phyloP scores from a whole-genome alignment of 345 rosid genomes.

The Eucalyptus tenuipes region DNA sequence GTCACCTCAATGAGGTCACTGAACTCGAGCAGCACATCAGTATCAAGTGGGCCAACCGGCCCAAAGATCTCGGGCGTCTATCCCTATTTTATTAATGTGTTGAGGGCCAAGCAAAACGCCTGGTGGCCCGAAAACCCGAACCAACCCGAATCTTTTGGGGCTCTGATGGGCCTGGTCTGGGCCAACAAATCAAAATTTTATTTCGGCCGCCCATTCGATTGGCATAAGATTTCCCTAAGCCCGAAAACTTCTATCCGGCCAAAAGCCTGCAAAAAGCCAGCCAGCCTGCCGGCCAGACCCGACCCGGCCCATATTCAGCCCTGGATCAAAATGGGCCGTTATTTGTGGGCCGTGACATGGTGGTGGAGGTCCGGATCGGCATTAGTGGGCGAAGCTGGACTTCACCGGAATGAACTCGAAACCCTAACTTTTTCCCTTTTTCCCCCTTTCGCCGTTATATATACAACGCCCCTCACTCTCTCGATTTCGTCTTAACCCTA shows the following conservation, averaged over 20 bases:
- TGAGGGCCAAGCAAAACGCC: background rate
- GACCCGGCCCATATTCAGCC: background rate
- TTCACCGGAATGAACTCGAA: background rate
- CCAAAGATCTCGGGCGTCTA: background rate
- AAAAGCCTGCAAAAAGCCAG: no score
- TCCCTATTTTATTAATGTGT: background rate
- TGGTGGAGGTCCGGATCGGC: background rate
- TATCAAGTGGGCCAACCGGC: background rate
- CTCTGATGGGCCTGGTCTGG: background rate
- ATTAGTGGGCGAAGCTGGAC: background rate
- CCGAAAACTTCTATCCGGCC: background rate
- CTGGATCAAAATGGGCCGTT: background rate
- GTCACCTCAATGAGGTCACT: no score
- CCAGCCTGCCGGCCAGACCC: no score
- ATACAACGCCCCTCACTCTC: background rate
- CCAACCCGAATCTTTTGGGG: accelerated
- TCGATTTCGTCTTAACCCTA: accelerated
- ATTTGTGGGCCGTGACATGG: background rate
- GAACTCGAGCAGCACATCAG: background rate
- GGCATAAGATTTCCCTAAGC: background rate
- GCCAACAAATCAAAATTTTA: background rate
- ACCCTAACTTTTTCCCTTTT: background rate
- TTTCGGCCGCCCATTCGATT: no score
- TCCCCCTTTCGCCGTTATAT: background rate
- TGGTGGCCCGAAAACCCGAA: background rate